These are phyloP conservation scores for Fraxinus americana DNA, from an alignment of 257 asterid genomes.

Conservation along the genomic window DNA sequence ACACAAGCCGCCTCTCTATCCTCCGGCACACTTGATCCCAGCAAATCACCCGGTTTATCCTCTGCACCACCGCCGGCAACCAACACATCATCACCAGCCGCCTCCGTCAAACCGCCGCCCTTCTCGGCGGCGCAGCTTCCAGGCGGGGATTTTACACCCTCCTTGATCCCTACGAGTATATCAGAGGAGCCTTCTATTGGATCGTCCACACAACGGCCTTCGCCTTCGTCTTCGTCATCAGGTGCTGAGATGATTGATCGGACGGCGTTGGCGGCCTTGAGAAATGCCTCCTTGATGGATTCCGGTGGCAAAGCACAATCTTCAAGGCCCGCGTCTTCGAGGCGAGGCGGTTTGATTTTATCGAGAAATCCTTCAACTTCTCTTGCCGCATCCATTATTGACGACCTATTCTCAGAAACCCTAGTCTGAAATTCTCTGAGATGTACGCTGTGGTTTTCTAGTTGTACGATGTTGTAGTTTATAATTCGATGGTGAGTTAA, in stretches of 20 bases:
- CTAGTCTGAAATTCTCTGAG: background rate
- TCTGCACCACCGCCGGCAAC: conserved; percentile 39
- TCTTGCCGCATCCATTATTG: conserved; percentile 48
- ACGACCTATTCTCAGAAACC: background rate
- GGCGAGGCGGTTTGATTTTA: conserved; percentile 65
- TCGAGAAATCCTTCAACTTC: conserved; percentile 49
- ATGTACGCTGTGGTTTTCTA: background rate
- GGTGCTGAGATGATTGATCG: conserved; percentile 51
- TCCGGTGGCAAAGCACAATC: conserved; percentile 92
- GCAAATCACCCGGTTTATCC: conserved; percentile 41
- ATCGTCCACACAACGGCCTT: conserved; percentile 53
- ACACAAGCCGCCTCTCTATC: conserved; percentile 54
- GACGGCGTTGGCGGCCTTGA: conserved; percentile 78
- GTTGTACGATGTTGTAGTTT: background rate
- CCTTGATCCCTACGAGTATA: conserved; percentile 49
- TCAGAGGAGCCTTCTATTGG: conserved; percentile 66
- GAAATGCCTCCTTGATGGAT: conserved; percentile 71
- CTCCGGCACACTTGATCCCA: conserved; percentile 38
- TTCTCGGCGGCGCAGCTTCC: conserved; percentile 57
- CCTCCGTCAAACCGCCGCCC: conserved; percentile 45
- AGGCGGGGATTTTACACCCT: conserved; percentile 36
- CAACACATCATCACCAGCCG: conserved; percentile 45
- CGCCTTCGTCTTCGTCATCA: conserved; percentile 46
- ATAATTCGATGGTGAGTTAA: background rate
- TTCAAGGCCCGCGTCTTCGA: conserved; percentile 95